Conservation (phyloP, 2,329 filamentous ascomycete genomes). For the Aspergillus sp. region DNA sequence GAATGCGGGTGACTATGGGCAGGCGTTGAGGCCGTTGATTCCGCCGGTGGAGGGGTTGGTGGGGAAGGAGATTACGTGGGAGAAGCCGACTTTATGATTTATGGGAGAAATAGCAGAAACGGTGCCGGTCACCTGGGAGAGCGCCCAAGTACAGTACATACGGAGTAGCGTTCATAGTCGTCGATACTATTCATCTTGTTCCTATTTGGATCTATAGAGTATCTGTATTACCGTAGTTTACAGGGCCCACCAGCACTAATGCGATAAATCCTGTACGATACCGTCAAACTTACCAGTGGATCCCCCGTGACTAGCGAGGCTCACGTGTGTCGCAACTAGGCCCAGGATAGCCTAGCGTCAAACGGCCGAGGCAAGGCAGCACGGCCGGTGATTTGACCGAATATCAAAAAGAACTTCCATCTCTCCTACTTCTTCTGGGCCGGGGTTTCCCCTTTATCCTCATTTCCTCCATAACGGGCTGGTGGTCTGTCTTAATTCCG, state of each 20-base stretch:
- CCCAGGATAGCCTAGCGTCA: not conserved
- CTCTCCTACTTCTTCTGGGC: constrained; percentile 11
- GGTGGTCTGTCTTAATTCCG: constrained; percentile 1
- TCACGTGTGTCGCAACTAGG: not conserved
- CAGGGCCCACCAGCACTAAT: too few relatives aligned
- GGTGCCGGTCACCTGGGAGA: not conserved
- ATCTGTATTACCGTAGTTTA: not conserved
- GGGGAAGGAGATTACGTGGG: constrained; percentile 39
- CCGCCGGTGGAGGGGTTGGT: constrained; percentile 35
- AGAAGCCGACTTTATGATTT: constrained; percentile 9
- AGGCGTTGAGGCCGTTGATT: constrained; percentile 45
- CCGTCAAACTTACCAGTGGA: not conserved
- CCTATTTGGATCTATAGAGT: too few relatives aligned
- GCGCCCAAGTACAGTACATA: not conserved
- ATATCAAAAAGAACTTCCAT: constrained; percentile 21
- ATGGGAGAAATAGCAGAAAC: not conserved
- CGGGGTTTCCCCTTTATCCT: constrained; percentile 12
- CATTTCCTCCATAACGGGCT: constrained; percentile 8
- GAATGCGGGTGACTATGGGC: constrained; percentile 75
- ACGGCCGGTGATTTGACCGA: constrained; percentile 17
- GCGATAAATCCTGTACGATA: not conserved
- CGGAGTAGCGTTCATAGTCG: too few relatives aligned
- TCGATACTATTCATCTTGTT: too few relatives aligned
- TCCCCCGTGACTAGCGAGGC: not conserved
- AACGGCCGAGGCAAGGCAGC: not conserved